A percentile compares a stretch with the other conserved stretches of the same genome.
These are phyloP conservation scores for Filobasidium uniguttulatum DNA, from an alignment of 1,284 basidiomycete species.

Conservation along the genomic window DNA sequence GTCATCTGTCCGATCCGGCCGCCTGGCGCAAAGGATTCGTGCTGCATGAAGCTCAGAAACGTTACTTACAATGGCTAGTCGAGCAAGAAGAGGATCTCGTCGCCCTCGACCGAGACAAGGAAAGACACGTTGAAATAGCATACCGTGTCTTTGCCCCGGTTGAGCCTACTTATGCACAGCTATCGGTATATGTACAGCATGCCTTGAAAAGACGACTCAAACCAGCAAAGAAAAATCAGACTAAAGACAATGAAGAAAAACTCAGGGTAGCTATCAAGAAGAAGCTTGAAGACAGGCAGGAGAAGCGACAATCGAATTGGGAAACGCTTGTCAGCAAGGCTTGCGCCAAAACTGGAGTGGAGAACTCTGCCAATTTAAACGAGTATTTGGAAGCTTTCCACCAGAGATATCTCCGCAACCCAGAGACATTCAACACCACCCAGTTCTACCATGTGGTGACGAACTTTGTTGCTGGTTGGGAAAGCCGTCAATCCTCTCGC, in stretches of 20 bases:
- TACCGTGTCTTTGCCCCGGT: slow-evolving; percentile 13
- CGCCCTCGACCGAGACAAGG: neutral
- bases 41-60: slow-evolving; percentile 9
- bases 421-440: neutral
- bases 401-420: slow-evolving; percentile 8
- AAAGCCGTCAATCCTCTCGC: neutral
- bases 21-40: slow-evolving; percentile 12
- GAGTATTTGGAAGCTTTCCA: slow-evolving; percentile 8
- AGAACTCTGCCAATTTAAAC: neutral
- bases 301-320: slow-evolving; percentile 6
- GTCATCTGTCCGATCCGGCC: neutral
- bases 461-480: neutral
- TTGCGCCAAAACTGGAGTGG: neutral
- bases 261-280: slow-evolving; percentile 9
- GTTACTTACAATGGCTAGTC: slow-evolving; percentile 8
- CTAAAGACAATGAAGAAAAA: neutral
- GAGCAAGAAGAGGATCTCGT: neutral
- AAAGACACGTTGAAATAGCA: neutral
- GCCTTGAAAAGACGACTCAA: neutral
- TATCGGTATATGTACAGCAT: neutral
- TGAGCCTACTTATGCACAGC: neutral
- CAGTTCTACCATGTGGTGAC: neutral
- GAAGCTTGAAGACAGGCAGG: slow-evolving; percentile 5
- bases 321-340: neutral
- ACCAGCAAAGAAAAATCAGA: neutral